Percentiles rank a stretch among this genome's conserved stretches.
phyloP scores from a whole-genome alignment of 2,329 filamentous ascomycete genomes.

The Neopestalotiopsis sp. region DNA sequence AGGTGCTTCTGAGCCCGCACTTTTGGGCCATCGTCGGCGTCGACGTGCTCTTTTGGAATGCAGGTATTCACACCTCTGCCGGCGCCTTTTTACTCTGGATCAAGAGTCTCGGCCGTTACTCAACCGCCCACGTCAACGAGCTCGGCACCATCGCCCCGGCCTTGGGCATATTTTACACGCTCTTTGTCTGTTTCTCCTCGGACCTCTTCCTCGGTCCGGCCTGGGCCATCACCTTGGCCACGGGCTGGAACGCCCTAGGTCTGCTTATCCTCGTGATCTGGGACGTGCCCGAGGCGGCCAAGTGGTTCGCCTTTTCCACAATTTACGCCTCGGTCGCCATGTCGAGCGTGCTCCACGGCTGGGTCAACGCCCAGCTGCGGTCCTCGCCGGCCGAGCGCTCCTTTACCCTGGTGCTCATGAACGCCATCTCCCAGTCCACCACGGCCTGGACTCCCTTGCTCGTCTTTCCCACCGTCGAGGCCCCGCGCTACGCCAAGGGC shows the following conservation, averaged over 20 bases:
- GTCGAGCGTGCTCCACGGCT: conserved; percentile 60
- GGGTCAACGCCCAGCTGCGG: conserved; percentile 56
- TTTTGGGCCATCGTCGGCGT: conserved; percentile 57
- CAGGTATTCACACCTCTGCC: conserved; percentile 47
- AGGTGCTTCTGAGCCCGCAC: conserved; percentile 46
- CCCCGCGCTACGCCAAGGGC: conserved; percentile 47
- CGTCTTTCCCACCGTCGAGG: conserved; percentile 52
- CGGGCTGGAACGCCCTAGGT: conserved; percentile 56
- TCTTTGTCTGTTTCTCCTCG: conserved; percentile 58
- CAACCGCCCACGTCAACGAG: conserved; percentile 52
- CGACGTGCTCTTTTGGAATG: conserved; percentile 63
- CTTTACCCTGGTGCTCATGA: conserved; percentile 56
- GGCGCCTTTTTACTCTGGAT: conserved; percentile 63
- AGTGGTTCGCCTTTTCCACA: conserved; percentile 59
- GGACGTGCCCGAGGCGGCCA: conserved; percentile 59
- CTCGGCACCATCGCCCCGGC: conserved; percentile 57
- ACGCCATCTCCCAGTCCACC: conserved; percentile 55
- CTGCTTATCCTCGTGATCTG: conserved; percentile 58
- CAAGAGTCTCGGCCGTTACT: conserved; percentile 56
- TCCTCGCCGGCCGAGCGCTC: conserved; percentile 51
- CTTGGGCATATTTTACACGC: conserved; percentile 60
- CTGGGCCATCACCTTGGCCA: conserved; percentile 58
- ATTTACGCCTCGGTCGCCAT: conserved; percentile 55
- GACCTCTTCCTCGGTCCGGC: conserved; percentile 57
- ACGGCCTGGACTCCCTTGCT: conserved; percentile 61